phyloP scores from a whole-genome alignment of 2,329 filamentous ascomycete genomes.

The Fusarium brachygibbosum region DNA sequence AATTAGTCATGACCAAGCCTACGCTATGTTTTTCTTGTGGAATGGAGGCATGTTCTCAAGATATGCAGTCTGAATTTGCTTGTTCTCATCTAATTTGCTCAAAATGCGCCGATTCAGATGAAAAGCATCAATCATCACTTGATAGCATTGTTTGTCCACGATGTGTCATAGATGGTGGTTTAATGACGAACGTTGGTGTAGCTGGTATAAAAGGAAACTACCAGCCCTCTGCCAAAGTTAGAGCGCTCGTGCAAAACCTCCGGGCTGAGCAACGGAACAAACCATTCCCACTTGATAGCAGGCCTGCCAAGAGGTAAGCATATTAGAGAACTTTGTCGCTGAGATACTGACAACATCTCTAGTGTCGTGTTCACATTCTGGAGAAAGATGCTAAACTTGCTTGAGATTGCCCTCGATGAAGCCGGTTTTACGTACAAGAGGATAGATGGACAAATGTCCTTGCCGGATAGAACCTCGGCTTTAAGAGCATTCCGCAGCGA shows the following conservation, averaged over 20 bases:
- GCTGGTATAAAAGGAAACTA: accelerated
- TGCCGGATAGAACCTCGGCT: background rate
- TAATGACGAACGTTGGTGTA: accelerated
- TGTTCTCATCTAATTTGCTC: background rate
- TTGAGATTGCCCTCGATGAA: background rate
- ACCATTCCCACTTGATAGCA: accelerated
- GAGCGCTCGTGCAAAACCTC: background rate
- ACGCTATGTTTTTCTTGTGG: background rate
- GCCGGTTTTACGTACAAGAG: background rate
- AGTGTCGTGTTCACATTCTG: background rate
- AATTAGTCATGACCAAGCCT: accelerated
- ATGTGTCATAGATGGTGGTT: background rate
- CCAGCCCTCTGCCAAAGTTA: background rate
- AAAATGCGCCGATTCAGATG: background rate
- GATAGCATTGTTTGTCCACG: background rate
- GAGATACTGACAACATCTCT: accelerated
- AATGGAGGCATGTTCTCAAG: accelerated
- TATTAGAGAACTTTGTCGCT: accelerated
- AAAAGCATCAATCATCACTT: accelerated
- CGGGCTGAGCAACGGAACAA: accelerated
- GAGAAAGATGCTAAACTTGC: background rate
- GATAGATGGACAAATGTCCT: background rate
- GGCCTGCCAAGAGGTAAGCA: background rate
- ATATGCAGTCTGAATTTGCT: background rate
- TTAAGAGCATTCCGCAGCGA: background rate